A percentile compares a stretch with the other conserved stretches of the same genome.
phyloP scores from a whole-genome alignment of 805 yeast species.

The Kodamaea neixiangensis region DNA sequence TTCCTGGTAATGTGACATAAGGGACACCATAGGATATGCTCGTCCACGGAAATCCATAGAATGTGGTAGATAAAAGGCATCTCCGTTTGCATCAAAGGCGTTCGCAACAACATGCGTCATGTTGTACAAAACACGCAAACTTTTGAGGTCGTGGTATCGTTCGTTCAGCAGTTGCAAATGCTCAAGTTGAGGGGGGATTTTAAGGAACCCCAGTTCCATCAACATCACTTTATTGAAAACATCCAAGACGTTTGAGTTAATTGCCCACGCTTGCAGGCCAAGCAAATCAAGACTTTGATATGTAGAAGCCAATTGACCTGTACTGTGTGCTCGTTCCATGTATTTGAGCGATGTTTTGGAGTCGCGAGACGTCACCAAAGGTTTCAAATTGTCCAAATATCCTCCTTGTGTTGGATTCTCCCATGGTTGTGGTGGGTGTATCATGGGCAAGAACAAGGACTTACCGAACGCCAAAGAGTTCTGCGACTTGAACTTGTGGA shows the following conservation, averaged over 20 bases:
- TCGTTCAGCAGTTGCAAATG: conserved; percentile 2
- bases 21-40: conserved; percentile 40
- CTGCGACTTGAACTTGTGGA: conserved; percentile 14
- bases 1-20: conserved; percentile 36
- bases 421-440: conserved; percentile 41
- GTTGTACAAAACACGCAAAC: conserved; percentile 22
- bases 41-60: conserved; percentile 43
- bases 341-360: conserved; percentile 18
- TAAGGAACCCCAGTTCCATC: conserved; percentile 22
- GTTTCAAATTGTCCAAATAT: conserved; percentile 26
- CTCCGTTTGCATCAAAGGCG: conserved; percentile 33
- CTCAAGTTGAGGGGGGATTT: conserved; percentile 19
- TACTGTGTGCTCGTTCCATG: conserved; percentile 25
- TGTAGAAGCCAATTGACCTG: conserved; percentile 35
- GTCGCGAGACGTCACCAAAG: conserved; percentile 24
- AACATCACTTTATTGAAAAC: conserved; percentile 25
- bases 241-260: conserved; percentile 28
- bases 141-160: conserved; percentile 15
- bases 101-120: conserved; percentile 24
- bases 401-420: conserved; percentile 36
- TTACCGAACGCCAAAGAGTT: conserved; percentile 15
- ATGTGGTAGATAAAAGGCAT: conserved; percentile 39
- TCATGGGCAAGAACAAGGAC: conserved; percentile 36
- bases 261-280: conserved; percentile 37
- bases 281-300: conserved; percentile 31